Percentiles rank a stretch among this genome's conserved stretches.
Conservation (phyloP, 176 grass and related monocot genomes). For the Oryza brachyantha region DNA sequence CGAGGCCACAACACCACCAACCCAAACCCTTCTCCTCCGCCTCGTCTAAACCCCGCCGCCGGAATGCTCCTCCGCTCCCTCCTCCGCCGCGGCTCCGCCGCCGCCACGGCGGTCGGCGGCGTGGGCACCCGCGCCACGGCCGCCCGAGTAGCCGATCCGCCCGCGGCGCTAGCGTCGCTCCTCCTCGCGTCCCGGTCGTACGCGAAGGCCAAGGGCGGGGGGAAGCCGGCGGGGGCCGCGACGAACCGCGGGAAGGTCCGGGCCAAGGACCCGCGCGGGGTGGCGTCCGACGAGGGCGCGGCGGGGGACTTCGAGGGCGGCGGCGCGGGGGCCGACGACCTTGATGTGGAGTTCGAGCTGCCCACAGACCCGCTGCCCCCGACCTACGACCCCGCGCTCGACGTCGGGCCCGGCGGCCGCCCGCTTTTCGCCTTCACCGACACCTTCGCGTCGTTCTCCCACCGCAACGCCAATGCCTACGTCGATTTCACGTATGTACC, state of each 20-base stretch:
- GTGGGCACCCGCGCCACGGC: neutral
- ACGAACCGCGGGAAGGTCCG: constrained; percentile 54
- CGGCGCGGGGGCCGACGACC: constrained; percentile 19
- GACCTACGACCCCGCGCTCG: constrained; percentile 66
- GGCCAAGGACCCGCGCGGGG: constrained; percentile 51
- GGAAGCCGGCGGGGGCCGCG: constrained; percentile 44
- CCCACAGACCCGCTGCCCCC: constrained; percentile 73
- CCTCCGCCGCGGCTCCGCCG: constrained; percentile 46
- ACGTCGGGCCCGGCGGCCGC: constrained; percentile 73
- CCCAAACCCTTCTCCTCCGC: constrained; percentile 31
- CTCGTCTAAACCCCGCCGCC: constrained; percentile 34
- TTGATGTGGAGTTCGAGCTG: constrained; percentile 62
- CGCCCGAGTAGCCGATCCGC: neutral
- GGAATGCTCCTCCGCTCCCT: constrained; percentile 68
- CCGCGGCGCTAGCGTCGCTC: constrained; percentile 15
- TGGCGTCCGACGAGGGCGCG: constrained; percentile 32
- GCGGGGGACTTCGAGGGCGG: constrained; percentile 17
- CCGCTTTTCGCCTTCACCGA: constrained; percentile 82
- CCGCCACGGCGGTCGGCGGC: constrained; percentile 5
- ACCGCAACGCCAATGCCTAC: constrained; percentile 57
- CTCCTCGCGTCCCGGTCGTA: constrained; percentile 49
- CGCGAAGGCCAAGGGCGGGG: constrained; percentile 69
- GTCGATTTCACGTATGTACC: constrained; percentile 69
- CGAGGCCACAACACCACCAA: neutral
- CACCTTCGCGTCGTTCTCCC: constrained; percentile 57